Percentiles rank a stretch among this genome's conserved stretches.
Conservation (phyloP, 768 basidiomycete genomes). For the Dictyophora rubrovolvata region DNA sequence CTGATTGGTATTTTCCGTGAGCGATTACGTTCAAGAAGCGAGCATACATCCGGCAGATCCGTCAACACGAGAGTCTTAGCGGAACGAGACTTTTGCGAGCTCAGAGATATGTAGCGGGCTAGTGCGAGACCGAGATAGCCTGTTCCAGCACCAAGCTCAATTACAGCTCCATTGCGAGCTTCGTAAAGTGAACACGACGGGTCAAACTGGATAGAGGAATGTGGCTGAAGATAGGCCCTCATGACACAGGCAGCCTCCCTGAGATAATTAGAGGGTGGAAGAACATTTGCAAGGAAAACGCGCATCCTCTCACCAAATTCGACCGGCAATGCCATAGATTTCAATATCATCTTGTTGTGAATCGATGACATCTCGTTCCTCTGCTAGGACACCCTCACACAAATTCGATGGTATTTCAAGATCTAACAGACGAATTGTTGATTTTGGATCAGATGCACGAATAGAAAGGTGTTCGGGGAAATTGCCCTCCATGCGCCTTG, state of each 20-base stretch:
- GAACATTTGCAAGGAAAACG: not conserved
- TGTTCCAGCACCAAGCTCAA: conserved; percentile 78
- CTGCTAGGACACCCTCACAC: not conserved
- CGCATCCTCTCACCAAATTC: conserved; percentile 53
- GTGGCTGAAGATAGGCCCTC: conserved; percentile 40
- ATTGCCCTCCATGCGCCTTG: not conserved
- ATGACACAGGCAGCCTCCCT: conserved; percentile 72
- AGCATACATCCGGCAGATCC: conserved; percentile 68
- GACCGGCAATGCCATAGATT: conserved; percentile 72
- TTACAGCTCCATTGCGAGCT: conserved; percentile 22
- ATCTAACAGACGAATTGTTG: not conserved
- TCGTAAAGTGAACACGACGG: conserved; percentile 34
- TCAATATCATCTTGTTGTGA: conserved; percentile 47
- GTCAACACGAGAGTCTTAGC: conserved; percentile 36
- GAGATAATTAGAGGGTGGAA: conserved; percentile 7
- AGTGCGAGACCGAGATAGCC: conserved; percentile 47
- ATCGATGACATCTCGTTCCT: conserved; percentile 7
- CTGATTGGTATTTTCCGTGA: not conserved
- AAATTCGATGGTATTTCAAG: not conserved
- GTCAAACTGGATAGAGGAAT: conserved; percentile 36
- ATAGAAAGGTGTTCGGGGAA: conserved; percentile 1
- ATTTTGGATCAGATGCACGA: not conserved
- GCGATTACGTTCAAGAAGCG: conserved; percentile 36
- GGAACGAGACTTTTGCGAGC: conserved; percentile 5
- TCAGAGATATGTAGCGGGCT: conserved; percentile 31